phyloP scores from a whole-genome alignment of 2,329 filamentous ascomycete genomes.

The Knufia fluminis region DNA sequence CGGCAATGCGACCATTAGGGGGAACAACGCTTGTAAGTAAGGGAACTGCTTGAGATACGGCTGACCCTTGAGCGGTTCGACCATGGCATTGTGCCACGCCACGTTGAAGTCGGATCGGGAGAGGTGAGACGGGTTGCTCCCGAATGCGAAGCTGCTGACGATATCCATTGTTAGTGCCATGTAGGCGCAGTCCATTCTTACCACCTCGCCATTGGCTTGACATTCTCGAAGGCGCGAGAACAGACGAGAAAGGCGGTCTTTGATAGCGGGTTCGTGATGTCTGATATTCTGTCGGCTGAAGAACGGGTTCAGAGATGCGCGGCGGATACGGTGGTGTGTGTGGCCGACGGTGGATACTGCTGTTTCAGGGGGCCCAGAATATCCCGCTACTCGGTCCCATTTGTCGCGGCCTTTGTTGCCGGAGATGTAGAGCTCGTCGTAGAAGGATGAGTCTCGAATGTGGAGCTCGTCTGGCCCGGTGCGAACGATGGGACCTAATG shows the following conservation, averaged over 20 bases:
- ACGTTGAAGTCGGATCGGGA: neutral
- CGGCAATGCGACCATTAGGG: too few relatives aligned
- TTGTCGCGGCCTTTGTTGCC: conserved; percentile 16
- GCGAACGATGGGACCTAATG: conserved; percentile 17
- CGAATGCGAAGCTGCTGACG: neutral
- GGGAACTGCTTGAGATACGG: too few relatives aligned
- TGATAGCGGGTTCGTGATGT: conserved; percentile 18
- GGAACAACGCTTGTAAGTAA: too few relatives aligned
- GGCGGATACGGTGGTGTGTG: conserved; percentile 34
- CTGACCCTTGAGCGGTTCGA: too few relatives aligned
- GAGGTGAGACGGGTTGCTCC: neutral
- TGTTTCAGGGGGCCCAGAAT: neutral
- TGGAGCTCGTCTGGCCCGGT: conserved; percentile 21
- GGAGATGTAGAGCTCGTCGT: conserved; percentile 18
- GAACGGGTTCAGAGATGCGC: conserved; percentile 34
- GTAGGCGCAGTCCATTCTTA: neutral
- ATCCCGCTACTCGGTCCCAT: conserved; percentile 10
- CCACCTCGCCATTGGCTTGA: neutral
- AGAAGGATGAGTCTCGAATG: conserved; percentile 16
- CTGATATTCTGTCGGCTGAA: conserved; percentile 26
- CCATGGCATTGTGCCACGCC: conserved; percentile 8
- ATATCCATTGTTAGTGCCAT: neutral
- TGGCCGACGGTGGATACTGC: conserved; percentile 30
- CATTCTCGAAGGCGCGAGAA: neutral
- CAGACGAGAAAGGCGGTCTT: neutral